Percentiles rank a stretch among this genome's conserved stretches.
phyloP scores from a whole-genome alignment of 2,329 filamentous ascomycete genomes.

The Fonsecaea monophora region DNA sequence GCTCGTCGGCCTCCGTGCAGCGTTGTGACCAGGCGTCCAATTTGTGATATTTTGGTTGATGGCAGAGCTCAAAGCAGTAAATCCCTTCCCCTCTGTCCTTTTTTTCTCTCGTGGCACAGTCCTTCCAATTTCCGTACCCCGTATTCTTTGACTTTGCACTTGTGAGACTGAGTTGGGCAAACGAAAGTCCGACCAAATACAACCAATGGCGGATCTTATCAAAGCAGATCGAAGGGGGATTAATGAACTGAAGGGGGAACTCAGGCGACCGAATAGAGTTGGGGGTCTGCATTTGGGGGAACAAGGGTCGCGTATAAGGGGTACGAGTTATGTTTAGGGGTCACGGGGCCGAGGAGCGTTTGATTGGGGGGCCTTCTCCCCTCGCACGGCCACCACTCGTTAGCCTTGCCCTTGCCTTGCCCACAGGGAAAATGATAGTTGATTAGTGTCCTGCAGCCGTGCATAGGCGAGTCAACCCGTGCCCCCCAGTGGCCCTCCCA shows the following conservation, averaged over 20 bases:
- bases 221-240: neutral
- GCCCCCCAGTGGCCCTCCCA: too few relatives aligned
- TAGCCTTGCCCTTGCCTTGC: neutral
- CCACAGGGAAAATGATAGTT: neutral
- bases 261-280: slow-evolving; percentile 4
- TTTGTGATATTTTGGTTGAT: neutral
- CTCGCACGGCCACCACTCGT: neutral
- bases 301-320: neutral
- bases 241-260: neutral
- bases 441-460: slow-evolving; percentile 1
- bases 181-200: neutral
- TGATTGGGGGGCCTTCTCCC: slow-evolving; percentile 1
- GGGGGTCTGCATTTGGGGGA: neutral
- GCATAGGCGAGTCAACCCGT: neutral
- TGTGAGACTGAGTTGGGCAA: neutral
- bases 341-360: neutral
- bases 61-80: neutral
- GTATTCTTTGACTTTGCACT: slow-evolving; percentile 1
- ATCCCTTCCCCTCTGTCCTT: too few relatives aligned
- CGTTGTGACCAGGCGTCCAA: neutral
- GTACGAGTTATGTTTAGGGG: neutral
- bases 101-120: neutral
- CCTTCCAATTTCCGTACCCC: slow-evolving; percentile 5
- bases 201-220: neutral
- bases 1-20: neutral